Base-by-base conservation (phyloP, 352 stramenopile species). In the Phytophthora palmivora region DNA sequence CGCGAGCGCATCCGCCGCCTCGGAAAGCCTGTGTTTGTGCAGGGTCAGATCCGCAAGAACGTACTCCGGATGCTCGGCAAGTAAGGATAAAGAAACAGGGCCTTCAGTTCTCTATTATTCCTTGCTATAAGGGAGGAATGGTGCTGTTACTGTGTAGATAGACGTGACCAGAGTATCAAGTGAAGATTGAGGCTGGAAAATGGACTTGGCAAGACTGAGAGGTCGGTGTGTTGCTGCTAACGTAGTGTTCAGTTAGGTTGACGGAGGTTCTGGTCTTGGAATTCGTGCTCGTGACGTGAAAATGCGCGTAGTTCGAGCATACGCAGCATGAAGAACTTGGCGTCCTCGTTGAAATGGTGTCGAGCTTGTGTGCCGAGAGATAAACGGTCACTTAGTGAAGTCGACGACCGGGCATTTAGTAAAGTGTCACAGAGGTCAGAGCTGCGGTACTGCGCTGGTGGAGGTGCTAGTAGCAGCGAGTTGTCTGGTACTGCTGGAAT, bases 41-140 rank as follows among this genome's bases (percentile, higher is more conserved):
- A 82, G 44, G 81, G 82, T 34, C 70, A 94, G 67, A 89, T 94
- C 67, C 82, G 80, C 61, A 94, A 94, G 78, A 94, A 94, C 76
- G 70, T 94, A 30, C 66, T 92, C 43, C 66, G 59, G 11, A 89
- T 94, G 85, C 74, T 94, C 16, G 60, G 51, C 74, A 84, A 82
- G 69, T 28, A 28, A 28, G 24, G 24, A 28, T 28, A 28, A 28
- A 28, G 24, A 3, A 28, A 28, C 24, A 28, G 24, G 24, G 24
- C 24, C 6, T 28, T 28, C 24, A 28, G 24, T 3, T 28, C 24
- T 28, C n/a, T n/a, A n/a, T 6, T 28, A 6, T 6, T 28, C 24
- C 24, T 28, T 14, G 30, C 26, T 30, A 24, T 19, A n/a, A 15
- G 37, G 33, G 15, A 33, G 22, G 41, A 24, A 18, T 7, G 34